Conservation (phyloP, 2,329 filamentous ascomycete genomes). For the Chlorencoelia australis region DNA sequence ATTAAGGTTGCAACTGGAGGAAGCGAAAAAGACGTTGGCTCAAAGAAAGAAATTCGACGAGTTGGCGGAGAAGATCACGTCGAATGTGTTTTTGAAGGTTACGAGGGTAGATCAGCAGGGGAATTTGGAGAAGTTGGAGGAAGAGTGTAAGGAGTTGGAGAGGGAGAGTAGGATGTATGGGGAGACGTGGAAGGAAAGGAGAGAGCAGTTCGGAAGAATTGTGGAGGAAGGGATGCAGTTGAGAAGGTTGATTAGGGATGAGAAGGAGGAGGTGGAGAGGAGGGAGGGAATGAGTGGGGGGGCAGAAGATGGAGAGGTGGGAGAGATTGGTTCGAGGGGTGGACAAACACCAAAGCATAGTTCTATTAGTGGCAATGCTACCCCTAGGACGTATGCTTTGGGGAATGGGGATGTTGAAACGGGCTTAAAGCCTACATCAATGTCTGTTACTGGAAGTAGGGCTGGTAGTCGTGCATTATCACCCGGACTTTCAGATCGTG, state of each 20-base stretch:
- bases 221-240: conserved; percentile 86
- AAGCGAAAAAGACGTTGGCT: conserved; percentile 63
- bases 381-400: conserved; percentile 29
- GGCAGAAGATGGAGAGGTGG: conserved; percentile 51
- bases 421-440: conserved; percentile 28
- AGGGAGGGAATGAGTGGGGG: conserved; percentile 64
- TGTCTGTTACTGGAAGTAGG: conserved; percentile 33
- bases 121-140: conserved; percentile 70
- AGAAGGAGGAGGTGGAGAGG: conserved; percentile 88
- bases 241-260: conserved; percentile 76
- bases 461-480: conserved; percentile 30
- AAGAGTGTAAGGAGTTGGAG: conserved; percentile 81
- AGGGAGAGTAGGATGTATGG: conserved; percentile 74
- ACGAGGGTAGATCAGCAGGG: conserved; percentile 74
- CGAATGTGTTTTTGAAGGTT: conserved; percentile 66
- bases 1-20: conserved; percentile 65
- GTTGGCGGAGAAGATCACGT: conserved; percentile 76
- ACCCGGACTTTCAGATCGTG: conserved; percentile 23
- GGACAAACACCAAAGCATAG: conserved; percentile 43
- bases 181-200: conserved; percentile 72
- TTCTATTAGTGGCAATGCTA: conserved; percentile 36
- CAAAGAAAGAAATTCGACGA: conserved; percentile 81
- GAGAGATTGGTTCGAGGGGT: conserved; percentile 39
- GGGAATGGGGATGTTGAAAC: conserved; percentile 31
- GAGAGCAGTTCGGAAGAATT: conserved; percentile 79